phyloP scores from a whole-genome alignment of 2,329 filamentous ascomycete genomes.

The Chaetomiaceae sp. region DNA sequence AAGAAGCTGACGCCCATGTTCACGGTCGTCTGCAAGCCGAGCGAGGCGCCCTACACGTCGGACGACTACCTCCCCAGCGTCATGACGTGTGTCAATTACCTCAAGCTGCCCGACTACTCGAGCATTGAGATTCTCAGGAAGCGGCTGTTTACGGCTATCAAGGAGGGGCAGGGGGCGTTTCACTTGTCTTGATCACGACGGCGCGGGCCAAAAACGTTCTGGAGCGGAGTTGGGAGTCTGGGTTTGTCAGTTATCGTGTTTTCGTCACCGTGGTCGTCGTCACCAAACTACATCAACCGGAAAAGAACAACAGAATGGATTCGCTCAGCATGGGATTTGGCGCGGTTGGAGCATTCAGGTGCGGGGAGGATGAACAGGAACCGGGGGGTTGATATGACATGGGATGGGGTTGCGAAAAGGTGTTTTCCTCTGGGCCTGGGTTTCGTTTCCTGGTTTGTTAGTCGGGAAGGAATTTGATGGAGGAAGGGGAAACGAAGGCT shows the following conservation, averaged over 20 bases:
- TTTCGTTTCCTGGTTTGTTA: too few species aligned
- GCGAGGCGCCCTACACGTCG: slow-evolving; percentile 84
- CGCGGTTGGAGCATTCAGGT: slow-evolving; percentile 1
- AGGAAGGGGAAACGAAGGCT: not conserved
- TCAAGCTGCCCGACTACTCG: slow-evolving; percentile 95
- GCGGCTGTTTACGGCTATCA: slow-evolving; percentile 79
- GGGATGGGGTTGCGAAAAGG: not conserved
- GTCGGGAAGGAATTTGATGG: not conserved
- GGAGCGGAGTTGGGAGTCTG: not conserved
- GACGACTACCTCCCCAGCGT: slow-evolving; percentile 99
- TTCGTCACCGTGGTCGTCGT: too few species aligned
- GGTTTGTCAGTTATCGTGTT: too few species aligned
- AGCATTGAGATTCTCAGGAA: slow-evolving; percentile 69
- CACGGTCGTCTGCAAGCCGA: slow-evolving; percentile 98
- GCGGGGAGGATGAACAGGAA: too few species aligned
- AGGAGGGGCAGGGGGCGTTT: slow-evolving; percentile 95
- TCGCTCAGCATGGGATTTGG: slow-evolving; percentile 5
- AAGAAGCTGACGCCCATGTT: slow-evolving; percentile 97
- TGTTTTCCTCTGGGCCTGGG: too few species aligned
- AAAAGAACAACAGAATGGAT: not conserved
- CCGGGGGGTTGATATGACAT: not conserved
- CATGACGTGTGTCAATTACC: slow-evolving; percentile 99
- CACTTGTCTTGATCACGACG: slow-evolving; percentile 68
- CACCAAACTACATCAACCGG: too few species aligned
- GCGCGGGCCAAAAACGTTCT: not conserved